phyloP scores from a whole-genome alignment of 1,284 basidiomycete genomes.

The Rhodotorula sp. region DNA sequence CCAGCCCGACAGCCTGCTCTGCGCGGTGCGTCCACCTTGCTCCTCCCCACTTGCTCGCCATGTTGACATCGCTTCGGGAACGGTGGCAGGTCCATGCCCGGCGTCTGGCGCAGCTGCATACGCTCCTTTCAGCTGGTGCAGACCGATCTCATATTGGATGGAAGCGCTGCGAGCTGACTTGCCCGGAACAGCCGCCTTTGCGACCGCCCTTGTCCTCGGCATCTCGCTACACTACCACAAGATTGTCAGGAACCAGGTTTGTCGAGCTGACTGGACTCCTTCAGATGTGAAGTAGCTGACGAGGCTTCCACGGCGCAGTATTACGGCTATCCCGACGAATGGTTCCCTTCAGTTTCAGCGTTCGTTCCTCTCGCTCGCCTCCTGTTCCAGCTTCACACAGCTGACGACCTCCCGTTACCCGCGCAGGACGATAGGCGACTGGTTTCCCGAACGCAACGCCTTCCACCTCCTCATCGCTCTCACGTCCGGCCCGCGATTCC shows the following conservation, averaged over 20 bases:
- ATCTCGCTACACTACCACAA: slow-evolving; percentile 74
- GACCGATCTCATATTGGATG: too few relatives aligned
- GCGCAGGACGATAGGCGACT: slow-evolving; percentile 73
- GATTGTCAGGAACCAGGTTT: slow-evolving; percentile 81
- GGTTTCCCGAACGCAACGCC: slow-evolving; percentile 81
- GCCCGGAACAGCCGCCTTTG: slow-evolving; percentile 61
- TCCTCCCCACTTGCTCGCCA: background rate
- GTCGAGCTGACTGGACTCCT: slow-evolving; percentile 14
- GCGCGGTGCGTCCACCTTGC: background rate
- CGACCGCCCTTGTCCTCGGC: slow-evolving; percentile 66
- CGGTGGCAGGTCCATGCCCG: background rate
- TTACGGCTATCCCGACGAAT: slow-evolving; percentile 81
- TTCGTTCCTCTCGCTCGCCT: slow-evolving; percentile 50
- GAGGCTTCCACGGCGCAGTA: slow-evolving; percentile 22
- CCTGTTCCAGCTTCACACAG: background rate
- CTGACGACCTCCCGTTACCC: background rate
- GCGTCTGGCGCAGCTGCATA: slow-evolving; percentile 10
- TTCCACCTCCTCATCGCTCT: slow-evolving; percentile 90
- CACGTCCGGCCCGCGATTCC: slow-evolving; percentile 65
- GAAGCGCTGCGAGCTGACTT: background rate
- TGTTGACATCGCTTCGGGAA: background rate
- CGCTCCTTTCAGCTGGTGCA: slow-evolving; percentile 8
- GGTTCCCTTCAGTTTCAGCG: slow-evolving; percentile 92
- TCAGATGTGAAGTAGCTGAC: background rate
- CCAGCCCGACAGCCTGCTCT: background rate